Percentiles rank a stretch among this genome's conserved stretches.
These are phyloP conservation scores for Escovopsis sp. DNA, from an alignment of 2,329 filamentous ascomycete species.

Conservation along the genomic window DNA sequence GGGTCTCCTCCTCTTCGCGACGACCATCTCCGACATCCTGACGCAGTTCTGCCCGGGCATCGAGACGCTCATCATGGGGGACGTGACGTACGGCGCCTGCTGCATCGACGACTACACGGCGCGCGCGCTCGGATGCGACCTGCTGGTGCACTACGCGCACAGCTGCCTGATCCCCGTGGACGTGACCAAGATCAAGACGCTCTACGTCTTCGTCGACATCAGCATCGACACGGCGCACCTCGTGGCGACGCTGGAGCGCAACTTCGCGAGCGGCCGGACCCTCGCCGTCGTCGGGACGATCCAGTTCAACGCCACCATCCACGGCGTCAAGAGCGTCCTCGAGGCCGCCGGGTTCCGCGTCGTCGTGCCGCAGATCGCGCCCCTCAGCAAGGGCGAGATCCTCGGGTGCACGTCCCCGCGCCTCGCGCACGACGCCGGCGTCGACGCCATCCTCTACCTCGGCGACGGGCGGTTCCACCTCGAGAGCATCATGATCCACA, in stretches of 20 bases:
- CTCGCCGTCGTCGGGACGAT: constrained; percentile 93
- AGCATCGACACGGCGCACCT: constrained; percentile 85
- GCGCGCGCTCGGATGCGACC: constrained; percentile 78
- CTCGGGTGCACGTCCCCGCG: constrained; percentile 89
- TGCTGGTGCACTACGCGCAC: constrained; percentile 93
- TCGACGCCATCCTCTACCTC: constrained; percentile 74
- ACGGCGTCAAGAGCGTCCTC: constrained; percentile 63
- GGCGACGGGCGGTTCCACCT: constrained; percentile 92
- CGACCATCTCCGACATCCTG: constrained; percentile 92
- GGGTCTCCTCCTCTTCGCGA: constrained; percentile 85
- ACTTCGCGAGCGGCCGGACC: constrained; percentile 71
- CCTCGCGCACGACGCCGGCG: constrained; percentile 38
- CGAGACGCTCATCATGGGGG: constrained; percentile 95
- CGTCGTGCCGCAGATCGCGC: constrained; percentile 80
- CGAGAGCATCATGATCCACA: constrained; percentile 98
- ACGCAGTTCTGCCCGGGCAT: constrained; percentile 84
- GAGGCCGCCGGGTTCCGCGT: constrained; percentile 75
- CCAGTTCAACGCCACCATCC: constrained; percentile 95
- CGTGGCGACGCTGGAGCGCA: constrained; percentile 71
- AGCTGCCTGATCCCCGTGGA: constrained; percentile 93
- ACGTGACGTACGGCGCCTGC: constrained; percentile 96
- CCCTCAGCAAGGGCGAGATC: constrained; percentile 87
- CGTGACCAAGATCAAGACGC: constrained; percentile 88
- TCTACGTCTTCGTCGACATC: constrained; percentile 98
- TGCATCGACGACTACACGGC: constrained; percentile 98